A percentile compares a stretch with the other conserved stretches of the same genome.
Conservation (phyloP, 345 rosid species). For the Mallotus nudiflorus region DNA sequence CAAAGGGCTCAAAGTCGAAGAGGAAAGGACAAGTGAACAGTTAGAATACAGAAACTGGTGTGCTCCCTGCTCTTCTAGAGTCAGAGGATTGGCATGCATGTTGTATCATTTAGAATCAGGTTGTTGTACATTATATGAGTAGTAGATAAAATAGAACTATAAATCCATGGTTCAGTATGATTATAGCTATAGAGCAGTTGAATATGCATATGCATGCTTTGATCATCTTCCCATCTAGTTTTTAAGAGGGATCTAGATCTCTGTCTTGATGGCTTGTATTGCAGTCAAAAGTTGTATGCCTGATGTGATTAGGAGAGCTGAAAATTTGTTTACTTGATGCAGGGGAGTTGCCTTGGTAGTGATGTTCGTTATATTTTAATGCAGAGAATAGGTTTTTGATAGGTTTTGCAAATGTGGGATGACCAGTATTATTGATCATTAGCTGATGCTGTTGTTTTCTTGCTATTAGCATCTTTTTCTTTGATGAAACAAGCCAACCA, state of each 20-base stretch:
- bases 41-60: not conserved
- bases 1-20: slow-evolving; percentile 44
- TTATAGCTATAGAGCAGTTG: too few relatives aligned
- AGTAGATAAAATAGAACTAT: too few relatives aligned
- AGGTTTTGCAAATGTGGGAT: too few relatives aligned
- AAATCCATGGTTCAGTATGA: not conserved
- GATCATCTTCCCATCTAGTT: slow-evolving; percentile 7
- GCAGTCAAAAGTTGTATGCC: not conserved
- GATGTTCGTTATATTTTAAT: not conserved
- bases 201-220: not conserved
- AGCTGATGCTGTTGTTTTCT: too few relatives aligned
- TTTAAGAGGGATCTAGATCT: not conserved
- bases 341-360: not conserved
- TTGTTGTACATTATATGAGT: slow-evolving; percentile 17
- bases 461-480: too few relatives aligned
- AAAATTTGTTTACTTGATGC: too few relatives aligned
- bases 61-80: slow-evolving; percentile 6
- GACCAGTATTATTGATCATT: too few relatives aligned
- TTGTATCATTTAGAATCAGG: slow-evolving; percentile 19
- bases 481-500: too few relatives aligned
- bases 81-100: slow-evolving; percentile 22
- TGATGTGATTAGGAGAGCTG: too few relatives aligned
- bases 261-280: not conserved
- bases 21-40: slow-evolving; percentile 35
- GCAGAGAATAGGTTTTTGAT: not conserved